phyloP scores from a whole-genome alignment of 2,329 filamentous ascomycete species.

The Mycosphaerella arachidis region DNA sequence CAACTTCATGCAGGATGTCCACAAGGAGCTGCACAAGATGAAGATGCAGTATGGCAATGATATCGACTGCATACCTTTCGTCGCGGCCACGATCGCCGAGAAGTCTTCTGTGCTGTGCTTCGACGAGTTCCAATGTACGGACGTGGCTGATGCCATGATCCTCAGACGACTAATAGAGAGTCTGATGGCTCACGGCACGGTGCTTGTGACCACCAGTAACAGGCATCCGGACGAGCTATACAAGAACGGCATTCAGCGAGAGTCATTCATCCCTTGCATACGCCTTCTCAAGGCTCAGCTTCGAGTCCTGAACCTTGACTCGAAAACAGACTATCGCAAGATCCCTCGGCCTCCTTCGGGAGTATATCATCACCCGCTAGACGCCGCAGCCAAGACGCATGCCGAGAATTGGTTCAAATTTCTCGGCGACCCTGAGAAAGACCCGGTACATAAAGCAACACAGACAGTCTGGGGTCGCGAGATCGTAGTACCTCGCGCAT shows the following conservation, averaged over 20 bases:
- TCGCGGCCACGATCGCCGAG: constrained; percentile 90
- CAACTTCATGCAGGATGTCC: constrained; percentile 99
- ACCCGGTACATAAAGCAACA: constrained; percentile 70
- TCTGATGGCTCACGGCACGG: constrained; percentile 94
- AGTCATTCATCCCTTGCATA: constrained; percentile 93
- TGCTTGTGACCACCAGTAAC: constrained; percentile 93
- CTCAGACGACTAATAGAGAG: constrained; percentile 77
- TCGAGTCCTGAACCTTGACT: constrained; percentile 90
- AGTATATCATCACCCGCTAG: constrained; percentile 88
- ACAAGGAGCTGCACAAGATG: constrained; percentile 82
- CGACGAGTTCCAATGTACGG: constrained; percentile 97
- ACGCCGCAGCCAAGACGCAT: constrained; percentile 70
- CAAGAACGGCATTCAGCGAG: constrained; percentile 94
- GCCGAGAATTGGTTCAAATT: constrained; percentile 95
- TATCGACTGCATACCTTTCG: constrained; percentile 83
- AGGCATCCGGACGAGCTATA: constrained; percentile 95
- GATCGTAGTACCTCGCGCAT: constrained; percentile 80
- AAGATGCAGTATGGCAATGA: constrained; percentile 87
- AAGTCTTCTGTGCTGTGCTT: constrained; percentile 86
- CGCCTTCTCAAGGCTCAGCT: constrained; percentile 80
- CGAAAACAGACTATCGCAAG: constrained; percentile 93
- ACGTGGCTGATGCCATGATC: constrained; percentile 99
- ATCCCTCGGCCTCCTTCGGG: constrained; percentile 88
- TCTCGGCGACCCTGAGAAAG: constrained; percentile 73
- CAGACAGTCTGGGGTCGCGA: constrained; percentile 91